Conservation (phyloP, 768 basidiomycete genomes). For the Suillus subluteus region DNA sequence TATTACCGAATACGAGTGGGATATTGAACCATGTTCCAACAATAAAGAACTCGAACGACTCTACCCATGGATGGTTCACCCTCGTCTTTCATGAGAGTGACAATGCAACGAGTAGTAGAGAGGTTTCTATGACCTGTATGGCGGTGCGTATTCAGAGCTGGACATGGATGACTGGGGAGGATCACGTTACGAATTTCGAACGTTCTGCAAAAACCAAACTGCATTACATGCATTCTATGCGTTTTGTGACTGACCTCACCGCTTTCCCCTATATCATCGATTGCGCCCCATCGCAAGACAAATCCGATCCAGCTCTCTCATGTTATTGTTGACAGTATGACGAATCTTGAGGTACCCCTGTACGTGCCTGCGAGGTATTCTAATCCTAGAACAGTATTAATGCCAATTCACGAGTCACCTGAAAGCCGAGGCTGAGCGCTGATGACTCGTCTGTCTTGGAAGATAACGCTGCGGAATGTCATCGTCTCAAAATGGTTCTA, state of each 20-base stretch:
- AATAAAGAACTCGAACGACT: slow-evolving; percentile 62
- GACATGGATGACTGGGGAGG: slow-evolving; percentile 24
- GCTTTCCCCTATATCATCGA: not conserved
- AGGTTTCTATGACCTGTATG: slow-evolving; percentile 18
- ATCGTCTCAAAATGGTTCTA: not conserved
- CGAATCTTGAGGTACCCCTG: not conserved
- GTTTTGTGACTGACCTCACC: not conserved
- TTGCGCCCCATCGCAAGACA: not conserved
- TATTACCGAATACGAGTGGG: slow-evolving; percentile 59
- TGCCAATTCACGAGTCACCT: not conserved
- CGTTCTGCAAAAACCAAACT: not conserved
- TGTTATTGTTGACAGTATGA: not conserved
- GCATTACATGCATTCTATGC: not conserved
- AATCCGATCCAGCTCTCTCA: not conserved
- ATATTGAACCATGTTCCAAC: slow-evolving; percentile 74
- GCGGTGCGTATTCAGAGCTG: slow-evolving; percentile 45
- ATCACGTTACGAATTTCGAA: not conserved
- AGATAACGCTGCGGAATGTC: not conserved
- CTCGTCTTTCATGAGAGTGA: slow-evolving; percentile 47
- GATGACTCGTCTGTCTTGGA: not conserved
- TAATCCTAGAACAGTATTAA: not conserved
- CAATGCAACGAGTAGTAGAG: slow-evolving; percentile 38
- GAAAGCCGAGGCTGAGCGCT: not conserved
- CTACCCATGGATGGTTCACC: slow-evolving; percentile 61
- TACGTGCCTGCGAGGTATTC: not conserved